These are phyloP conservation scores for Fragilaria crotonensis DNA, from an alignment of 108 stramenopile species.

Conservation along the genomic window DNA sequence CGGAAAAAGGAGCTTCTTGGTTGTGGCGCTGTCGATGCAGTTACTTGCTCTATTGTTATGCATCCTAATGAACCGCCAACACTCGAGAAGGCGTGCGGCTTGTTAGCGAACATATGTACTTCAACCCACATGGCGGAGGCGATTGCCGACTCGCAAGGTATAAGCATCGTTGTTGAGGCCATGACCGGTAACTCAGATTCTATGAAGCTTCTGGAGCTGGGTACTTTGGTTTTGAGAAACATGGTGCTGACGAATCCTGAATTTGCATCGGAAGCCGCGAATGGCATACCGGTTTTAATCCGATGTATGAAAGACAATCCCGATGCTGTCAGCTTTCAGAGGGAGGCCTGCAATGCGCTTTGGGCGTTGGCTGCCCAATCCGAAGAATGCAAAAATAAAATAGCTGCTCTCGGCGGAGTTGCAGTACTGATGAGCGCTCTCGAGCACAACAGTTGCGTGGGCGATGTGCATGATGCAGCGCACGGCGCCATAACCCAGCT, in stretches of 20 bases:
- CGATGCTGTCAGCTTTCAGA: constrained; percentile 15
- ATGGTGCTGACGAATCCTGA: constrained; percentile 19
- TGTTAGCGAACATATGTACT: constrained; percentile 33
- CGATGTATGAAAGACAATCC: constrained; percentile 32
- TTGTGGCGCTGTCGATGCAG: constrained; percentile 39
- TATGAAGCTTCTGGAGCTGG: constrained; percentile 29
- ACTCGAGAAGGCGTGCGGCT: constrained; percentile 42
- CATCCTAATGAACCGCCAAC: constrained; percentile 26
- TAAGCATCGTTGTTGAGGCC: constrained; percentile 34
- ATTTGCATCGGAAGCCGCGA: constrained; percentile 23
- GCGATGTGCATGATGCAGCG: not conserved
- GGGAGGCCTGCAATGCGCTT: constrained; percentile 39
- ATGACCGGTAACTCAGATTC: constrained; percentile 34
- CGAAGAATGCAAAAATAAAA: constrained; percentile 26
- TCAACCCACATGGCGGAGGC: constrained; percentile 20
- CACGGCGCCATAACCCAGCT: not conserved
- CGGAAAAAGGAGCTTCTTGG: constrained; percentile 26
- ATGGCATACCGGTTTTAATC: constrained; percentile 27
- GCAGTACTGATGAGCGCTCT: constrained; percentile 29
- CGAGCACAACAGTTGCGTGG: constrained; percentile 4
- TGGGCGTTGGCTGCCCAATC: constrained; percentile 37
- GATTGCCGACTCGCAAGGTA: constrained; percentile 37
- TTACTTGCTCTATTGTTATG: constrained; percentile 40
- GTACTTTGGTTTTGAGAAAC: constrained; percentile 32
- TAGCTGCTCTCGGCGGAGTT: constrained; percentile 29